phyloP scores from a whole-genome alignment of 495 filamentous ascomycete species.

The Xylaria cubensis region DNA sequence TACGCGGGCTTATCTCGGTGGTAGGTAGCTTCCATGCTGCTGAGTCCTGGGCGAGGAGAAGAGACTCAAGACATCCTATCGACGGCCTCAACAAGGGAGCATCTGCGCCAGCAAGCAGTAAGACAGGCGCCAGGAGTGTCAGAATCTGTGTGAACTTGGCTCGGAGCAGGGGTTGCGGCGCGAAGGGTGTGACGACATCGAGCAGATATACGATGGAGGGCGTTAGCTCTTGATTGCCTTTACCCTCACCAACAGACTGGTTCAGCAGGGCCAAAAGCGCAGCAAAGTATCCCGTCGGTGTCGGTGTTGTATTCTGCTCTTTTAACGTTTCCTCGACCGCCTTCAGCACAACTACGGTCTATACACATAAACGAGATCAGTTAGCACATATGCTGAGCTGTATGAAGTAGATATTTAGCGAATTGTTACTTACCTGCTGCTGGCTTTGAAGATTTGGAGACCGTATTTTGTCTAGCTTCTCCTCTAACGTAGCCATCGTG shows the following conservation, averaged over 20 bases:
- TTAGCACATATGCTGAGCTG: conserved; percentile 23
- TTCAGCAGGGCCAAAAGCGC: conserved; percentile 88
- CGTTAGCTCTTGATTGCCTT: conserved; percentile 82
- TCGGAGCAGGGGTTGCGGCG: conserved; percentile 83
- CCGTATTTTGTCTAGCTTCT: conserved; percentile 94
- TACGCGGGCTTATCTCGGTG: conserved; percentile 83
- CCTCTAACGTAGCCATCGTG: conserved; percentile 74
- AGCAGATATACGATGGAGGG: conserved; percentile 94
- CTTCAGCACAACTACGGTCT: conserved; percentile 87
- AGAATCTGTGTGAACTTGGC: conserved; percentile 95
- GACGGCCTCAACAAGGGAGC: conserved; percentile 84
- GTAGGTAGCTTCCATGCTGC: conserved; percentile 85
- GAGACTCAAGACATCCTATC: conserved; percentile 90
- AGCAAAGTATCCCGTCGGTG: conserved; percentile 92
- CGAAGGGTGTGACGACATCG: conserved; percentile 82
- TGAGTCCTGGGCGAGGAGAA: conserved; percentile 87
- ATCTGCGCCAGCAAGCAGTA: conserved; percentile 81
- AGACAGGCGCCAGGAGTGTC: conserved; percentile 78
- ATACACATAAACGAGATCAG: conserved; percentile 21
- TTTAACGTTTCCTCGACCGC: conserved; percentile 92
- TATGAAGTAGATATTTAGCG: background rate
- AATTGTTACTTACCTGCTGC: conserved; percentile 70
- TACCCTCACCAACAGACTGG: conserved; percentile 69
- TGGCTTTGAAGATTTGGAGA: conserved; percentile 95
- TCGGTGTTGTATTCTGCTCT: conserved; percentile 80